Percentiles rank a stretch among this genome's conserved stretches.
Evolutionary conservation across 805 yeast genomes (phyloP).

Genomic region (Starmerella stellata): DNA sequence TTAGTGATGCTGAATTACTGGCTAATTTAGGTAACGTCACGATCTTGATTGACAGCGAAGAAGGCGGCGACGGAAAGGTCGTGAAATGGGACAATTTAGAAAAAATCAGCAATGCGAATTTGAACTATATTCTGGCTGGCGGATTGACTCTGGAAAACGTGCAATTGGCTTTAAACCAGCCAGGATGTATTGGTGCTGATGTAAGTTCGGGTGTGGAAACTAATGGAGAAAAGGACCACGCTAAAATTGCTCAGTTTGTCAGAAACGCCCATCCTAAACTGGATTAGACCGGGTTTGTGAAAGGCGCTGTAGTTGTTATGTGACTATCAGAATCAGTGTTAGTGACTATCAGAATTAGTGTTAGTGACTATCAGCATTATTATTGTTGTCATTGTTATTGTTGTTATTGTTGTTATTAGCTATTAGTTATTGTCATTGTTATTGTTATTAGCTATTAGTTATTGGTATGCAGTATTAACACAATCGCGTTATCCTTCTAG

Average conservation of each 20-base stretch:
- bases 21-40: conserved; percentile 29
- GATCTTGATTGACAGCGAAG: conserved; percentile 66
- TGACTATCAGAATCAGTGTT: neutral
- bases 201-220: conserved; percentile 92
- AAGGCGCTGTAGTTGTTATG: neutral
- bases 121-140: conserved; percentile 59
- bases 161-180: conserved; percentile 28
- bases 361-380: neutral
- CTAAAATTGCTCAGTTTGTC: conserved; percentile 45
- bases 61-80: conserved; percentile 79
- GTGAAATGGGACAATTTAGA: conserved; percentile 45
- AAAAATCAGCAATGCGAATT: conserved; percentile 17
- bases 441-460: neutral
- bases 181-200: conserved; percentile 73
- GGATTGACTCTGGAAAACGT: conserved; percentile 72
- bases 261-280: conserved; percentile 27
- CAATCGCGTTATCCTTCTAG: no score
- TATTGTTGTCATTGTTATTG: neutral
- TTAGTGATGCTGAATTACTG: conserved; percentile 14
- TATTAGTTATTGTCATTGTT: neutral
- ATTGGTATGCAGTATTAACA: no score
- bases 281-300: neutral
- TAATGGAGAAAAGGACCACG: conserved; percentile 49
- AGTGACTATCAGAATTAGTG: neutral
- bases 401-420: neutral